Evolutionary conservation across 2,329 filamentous ascomycete genomes (phyloP), one percentile per base, ranked within the genome.

Genomic region (Ilyonectria sp.): DNA sequence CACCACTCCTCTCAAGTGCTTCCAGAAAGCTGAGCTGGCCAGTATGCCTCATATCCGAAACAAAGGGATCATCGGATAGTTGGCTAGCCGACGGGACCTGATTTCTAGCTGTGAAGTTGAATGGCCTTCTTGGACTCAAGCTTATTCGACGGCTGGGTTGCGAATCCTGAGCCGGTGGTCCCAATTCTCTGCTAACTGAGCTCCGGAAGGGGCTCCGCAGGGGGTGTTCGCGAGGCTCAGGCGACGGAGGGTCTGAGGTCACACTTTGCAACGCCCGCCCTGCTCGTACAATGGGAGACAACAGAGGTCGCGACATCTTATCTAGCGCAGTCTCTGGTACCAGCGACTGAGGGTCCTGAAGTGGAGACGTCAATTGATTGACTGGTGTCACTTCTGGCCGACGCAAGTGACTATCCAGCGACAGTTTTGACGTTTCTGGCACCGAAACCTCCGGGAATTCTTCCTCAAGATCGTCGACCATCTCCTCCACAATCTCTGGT

Each of bases 251-350:
- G 69, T 90, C 88, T 0, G 87, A 89, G 11, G 88, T 87, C 43
- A 90, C 85, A 65, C 83, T 87, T 72, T 90, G 88, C 15, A 90
- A 77, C 33, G 84, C 87, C 54, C 86, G 82, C 3, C 87, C 88
- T 29, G 84, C 88, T 52, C 87, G 83, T n/a, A 90, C 85, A 40
- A 89, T 89, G 2, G 88, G 87, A 6, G 87, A 89, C 0, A 90
- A 79, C 6, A 80, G 81, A 29, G 86, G 85, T 9, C 86, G 83
- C 15, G 72, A 67, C 2, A 75, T 77, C 44, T 77, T 78, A 13
- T 80, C 78, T 6, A 71, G 68, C 21, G 69, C 52, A 4, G 66
- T 53, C 50, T 82, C 80, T 6, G 76, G 76, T 19, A 67, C 71
- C 8, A 78, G 31, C 4, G 80, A 79, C 47, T 77, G 76, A 10